Evolutionary conservation across 208 protist genomes (phyloP).

Genomic region (Acanthamoeba castellanii): DNA sequence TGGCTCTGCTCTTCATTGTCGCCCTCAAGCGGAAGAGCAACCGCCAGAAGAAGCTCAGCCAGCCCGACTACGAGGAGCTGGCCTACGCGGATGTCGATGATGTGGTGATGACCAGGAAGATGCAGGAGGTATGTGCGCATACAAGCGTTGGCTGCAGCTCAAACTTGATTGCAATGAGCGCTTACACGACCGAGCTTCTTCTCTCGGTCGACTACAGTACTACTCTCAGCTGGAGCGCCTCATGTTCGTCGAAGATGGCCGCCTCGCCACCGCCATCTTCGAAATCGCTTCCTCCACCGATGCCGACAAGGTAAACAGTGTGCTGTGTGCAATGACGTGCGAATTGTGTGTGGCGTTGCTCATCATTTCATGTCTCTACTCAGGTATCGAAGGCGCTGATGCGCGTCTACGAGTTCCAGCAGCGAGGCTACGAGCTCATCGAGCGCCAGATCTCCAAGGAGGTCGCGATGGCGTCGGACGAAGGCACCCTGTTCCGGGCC

Average conservation of each 20-base stretch:
- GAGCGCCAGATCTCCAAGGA: neutral
- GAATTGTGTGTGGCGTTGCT: too few species aligned
- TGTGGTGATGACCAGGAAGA: neutral
- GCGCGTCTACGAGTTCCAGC: neutral
- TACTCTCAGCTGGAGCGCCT: neutral
- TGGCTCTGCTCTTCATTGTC: neutral
- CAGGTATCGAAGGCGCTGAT: neutral
- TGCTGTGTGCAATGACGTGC: too few species aligned
- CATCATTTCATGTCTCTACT: too few species aligned
- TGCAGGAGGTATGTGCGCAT: neutral
- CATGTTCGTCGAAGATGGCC: neutral
- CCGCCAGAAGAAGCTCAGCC: neutral
- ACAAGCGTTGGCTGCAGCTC: neutral
- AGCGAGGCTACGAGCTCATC: neutral
- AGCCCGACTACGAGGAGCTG: neutral
- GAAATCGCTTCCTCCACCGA: neutral
- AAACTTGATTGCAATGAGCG: too few species aligned
- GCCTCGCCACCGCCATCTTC: neutral
- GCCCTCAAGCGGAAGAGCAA: neutral
- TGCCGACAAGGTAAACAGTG: neutral
- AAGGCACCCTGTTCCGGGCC: neutral
- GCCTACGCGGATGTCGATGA: neutral
- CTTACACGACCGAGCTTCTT: neutral
- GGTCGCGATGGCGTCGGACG: neutral
- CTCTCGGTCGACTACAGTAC: neutral